phyloP scores from a whole-genome alignment of 352 stramenopile species.

The Globisporangium recalcitrans region DNA sequence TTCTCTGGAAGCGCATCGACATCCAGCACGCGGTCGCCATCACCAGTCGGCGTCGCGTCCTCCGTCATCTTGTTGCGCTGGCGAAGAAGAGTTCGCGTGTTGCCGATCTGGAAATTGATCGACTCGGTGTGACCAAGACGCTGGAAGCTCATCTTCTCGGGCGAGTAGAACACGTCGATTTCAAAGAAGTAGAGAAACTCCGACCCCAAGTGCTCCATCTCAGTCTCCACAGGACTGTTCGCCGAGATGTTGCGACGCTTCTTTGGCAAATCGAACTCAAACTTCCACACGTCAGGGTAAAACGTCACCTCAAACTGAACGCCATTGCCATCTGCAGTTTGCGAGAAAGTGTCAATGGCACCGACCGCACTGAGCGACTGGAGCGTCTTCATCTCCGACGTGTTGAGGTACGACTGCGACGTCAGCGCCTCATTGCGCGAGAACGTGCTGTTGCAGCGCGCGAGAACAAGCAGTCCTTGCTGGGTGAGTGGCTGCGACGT shows the following conservation, averaged over 20 bases:
- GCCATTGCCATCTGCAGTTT: conserved; percentile 28
- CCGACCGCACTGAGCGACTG: conserved; percentile 65
- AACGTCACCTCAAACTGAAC: conserved; percentile 82
- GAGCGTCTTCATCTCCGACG: conserved; percentile 62
- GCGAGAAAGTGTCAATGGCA: conserved; percentile 49
- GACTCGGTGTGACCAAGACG: conserved; percentile 65
- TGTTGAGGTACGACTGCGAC: conserved; percentile 40
- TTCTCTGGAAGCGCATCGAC: conserved; percentile 65
- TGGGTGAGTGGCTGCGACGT: conserved; percentile 29
- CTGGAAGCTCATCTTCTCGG: conserved; percentile 52
- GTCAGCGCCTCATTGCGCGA: conserved; percentile 57
- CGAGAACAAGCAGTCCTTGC: conserved; percentile 50
- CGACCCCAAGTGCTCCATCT: conserved; percentile 34
- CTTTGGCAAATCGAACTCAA: conserved; percentile 85
- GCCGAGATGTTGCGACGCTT: conserved; percentile 69
- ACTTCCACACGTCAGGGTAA: conserved; percentile 87
- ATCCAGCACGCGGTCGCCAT: conserved; percentile 43
- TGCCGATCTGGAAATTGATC: conserved; percentile 83
- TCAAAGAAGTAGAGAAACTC: conserved; percentile 88
- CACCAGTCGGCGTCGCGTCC: conserved; percentile 27
- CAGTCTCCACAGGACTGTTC: conserved; percentile 21
- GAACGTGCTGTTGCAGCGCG: conserved; percentile 82
- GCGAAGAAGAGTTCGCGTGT: conserved; percentile 76
- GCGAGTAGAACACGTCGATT: conserved; percentile 75
- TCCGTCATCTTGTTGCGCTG: conserved; percentile 79